These are phyloP conservation scores for Chrysanthemum seticuspe DNA, from an alignment of 129 eudicot species.

Conservation along the genomic window DNA sequence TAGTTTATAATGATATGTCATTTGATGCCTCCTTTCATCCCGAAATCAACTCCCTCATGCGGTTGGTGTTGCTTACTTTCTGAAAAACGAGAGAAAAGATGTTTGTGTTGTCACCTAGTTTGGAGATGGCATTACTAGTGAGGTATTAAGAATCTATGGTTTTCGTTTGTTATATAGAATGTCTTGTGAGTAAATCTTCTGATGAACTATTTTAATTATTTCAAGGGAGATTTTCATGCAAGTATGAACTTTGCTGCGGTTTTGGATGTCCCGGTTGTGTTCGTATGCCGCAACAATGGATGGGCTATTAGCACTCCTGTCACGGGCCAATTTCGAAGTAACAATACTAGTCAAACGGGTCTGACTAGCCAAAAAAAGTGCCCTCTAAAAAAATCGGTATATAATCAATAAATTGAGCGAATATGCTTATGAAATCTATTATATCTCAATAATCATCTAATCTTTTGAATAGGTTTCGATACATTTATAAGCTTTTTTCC, in stretches of 20 bases:
- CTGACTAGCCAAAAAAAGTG: no score
- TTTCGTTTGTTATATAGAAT: neutral
- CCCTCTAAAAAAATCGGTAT: no score
- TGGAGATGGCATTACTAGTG: conserved; percentile 74
- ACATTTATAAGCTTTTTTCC: neutral
- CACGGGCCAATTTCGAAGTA: conserved; percentile 69
- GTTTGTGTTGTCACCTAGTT: conserved; percentile 64
- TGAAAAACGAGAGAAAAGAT: conserved; percentile 55
- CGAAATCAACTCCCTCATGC: conserved; percentile 81
- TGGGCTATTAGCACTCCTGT: conserved; percentile 77
- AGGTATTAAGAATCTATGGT: conserved; percentile 32
- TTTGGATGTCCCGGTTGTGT: conserved; percentile 58
- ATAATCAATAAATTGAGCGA: no score
- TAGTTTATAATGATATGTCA: neutral
- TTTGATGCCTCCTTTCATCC: neutral
- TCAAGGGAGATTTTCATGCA: conserved; percentile 78
- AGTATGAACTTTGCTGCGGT: conserved; percentile 73
- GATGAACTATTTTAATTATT: neutral
- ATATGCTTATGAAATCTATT: no score
- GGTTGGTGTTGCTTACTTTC: conserved; percentile 70
- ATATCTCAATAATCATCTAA: neutral
- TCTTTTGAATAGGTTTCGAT: neutral
- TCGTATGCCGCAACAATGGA: conserved; percentile 70
- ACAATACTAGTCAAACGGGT: neutral
- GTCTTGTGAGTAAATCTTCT: neutral